A percentile compares a stretch with the other conserved stretches of the same genome.
Conservation (phyloP, 805 yeast species). For the Metschnikowia picachoensis region DNA sequence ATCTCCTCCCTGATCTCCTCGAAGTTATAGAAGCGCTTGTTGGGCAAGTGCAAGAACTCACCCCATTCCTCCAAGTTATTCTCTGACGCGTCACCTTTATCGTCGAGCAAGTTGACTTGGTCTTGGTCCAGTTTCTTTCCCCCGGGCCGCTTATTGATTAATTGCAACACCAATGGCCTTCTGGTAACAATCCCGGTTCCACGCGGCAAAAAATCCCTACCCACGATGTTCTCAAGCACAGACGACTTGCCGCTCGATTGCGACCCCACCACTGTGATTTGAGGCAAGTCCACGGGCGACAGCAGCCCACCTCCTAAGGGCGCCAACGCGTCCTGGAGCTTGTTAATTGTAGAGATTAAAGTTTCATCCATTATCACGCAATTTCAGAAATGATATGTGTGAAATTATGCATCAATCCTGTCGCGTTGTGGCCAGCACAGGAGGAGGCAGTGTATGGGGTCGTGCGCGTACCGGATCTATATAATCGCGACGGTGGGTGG, state of each 20-base stretch:
- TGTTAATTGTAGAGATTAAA: conserved; percentile 80
- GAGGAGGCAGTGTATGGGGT: not conserved
- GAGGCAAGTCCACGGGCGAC: conserved; percentile 91
- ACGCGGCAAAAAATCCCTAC: conserved; percentile 86
- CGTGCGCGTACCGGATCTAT: not conserved
- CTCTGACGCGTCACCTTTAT: conserved; percentile 52
- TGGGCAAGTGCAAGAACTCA: conserved; percentile 90
- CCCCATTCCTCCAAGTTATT: conserved; percentile 92
- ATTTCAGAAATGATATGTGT: not conserved
- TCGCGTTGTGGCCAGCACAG: not conserved
- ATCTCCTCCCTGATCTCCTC: conserved; percentile 87
- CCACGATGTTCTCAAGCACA: conserved; percentile 86
- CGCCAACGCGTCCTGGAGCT: conserved; percentile 93
- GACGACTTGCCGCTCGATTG: conserved; percentile 89
- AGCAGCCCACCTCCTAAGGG: conserved; percentile 87
- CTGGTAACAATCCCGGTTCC: conserved; percentile 93
- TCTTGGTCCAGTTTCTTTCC: conserved; percentile 26
- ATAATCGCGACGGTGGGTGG: not conserved
- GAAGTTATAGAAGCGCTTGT: conserved; percentile 81
- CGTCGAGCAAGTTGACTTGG: conserved; percentile 39
- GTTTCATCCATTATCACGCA: conserved; percentile 59
- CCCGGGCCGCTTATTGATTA: conserved; percentile 61
- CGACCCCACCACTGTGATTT: conserved; percentile 92
- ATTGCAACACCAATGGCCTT: conserved; percentile 79
- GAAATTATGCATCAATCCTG: not conserved